These are phyloP conservation scores for Calonectria pauciramosa DNA, from an alignment of 2,329 filamentous ascomycete genomes.

Conservation along the genomic window DNA sequence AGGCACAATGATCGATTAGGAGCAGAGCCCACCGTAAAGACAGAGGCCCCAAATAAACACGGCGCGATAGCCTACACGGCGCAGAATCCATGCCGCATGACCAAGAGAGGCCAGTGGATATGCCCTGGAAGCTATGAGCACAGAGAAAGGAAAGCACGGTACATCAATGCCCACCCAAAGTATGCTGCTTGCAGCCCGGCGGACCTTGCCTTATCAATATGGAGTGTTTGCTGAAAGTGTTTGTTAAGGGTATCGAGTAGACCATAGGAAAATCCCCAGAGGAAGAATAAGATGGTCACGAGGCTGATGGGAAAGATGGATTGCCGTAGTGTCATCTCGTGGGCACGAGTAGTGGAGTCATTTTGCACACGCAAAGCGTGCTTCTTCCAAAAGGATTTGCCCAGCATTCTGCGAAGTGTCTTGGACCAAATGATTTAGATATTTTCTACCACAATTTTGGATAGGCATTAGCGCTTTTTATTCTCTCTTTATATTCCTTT, in stretches of 20 bases:
- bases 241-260: slow-evolving; percentile 64
- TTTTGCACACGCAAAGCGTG: slow-evolving; percentile 61
- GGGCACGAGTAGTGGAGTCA: slow-evolving; percentile 56
- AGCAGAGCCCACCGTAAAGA: slow-evolving; percentile 67
- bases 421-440: neutral
- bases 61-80: slow-evolving; percentile 75
- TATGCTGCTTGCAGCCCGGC: slow-evolving; percentile 65
- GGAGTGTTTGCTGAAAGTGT: slow-evolving; percentile 61
- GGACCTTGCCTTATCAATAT: slow-evolving; percentile 59
- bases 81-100: slow-evolving; percentile 74
- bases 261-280: slow-evolving; percentile 63
- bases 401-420: neutral
- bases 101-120: slow-evolving; percentile 80
- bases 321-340: slow-evolving; percentile 73
- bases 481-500: neutral
- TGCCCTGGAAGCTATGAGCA: slow-evolving; percentile 56
- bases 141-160: slow-evolving; percentile 43
- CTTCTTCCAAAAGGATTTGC: slow-evolving; percentile 36
- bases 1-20: neutral
- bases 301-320: slow-evolving; percentile 77
- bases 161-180: slow-evolving; percentile 64
- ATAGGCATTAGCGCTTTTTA: neutral
- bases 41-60: slow-evolving; percentile 78
- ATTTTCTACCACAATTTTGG: accelerated
- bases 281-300: slow-evolving; percentile 61